Evolutionary conservation across 768 basidiomycete genomes (phyloP).

Genomic region (Tephrocybe sp.): DNA sequence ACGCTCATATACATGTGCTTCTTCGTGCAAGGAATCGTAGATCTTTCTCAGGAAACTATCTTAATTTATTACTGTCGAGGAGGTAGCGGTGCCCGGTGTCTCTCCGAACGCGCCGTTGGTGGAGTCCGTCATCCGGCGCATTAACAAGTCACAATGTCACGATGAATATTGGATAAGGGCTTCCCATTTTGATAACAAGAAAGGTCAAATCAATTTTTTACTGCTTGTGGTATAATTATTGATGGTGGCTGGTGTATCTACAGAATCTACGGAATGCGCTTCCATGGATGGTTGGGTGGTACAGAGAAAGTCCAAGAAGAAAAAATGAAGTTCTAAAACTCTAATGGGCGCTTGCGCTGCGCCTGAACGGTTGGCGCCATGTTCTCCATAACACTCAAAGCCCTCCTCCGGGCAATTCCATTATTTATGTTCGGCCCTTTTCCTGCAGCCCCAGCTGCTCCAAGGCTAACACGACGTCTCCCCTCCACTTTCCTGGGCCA

Average conservation of each 20-base stretch:
- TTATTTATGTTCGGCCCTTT: background rate
- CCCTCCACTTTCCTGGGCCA: conserved; percentile 7
- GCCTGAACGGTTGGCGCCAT: background rate
- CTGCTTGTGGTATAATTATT: conserved; percentile 5
- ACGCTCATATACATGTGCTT: background rate
- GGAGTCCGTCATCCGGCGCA: conserved; percentile 1
- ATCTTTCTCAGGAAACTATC: conserved; percentile 4
- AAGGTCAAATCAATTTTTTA: background rate
- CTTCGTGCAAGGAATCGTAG: background rate
- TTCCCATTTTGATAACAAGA: background rate
- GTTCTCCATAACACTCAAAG: conserved; percentile 18
- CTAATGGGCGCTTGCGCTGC: conserved; percentile 19
- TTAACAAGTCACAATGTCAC: conserved; percentile 12
- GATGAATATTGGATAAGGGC: background rate
- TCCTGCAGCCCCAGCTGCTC: conserved; percentile 4
- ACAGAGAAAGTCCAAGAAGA: background rate
- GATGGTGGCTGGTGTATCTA: conserved; percentile 1
- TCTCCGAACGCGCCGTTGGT: conserved; percentile 7
- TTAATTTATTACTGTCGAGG: conserved; percentile 4
- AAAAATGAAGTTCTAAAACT: conserved; percentile 1
- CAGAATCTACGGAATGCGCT: background rate
- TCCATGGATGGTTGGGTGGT: background rate
- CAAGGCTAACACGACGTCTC: conserved; percentile 19
- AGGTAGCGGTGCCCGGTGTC: conserved; percentile 19
- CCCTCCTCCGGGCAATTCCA: conserved; percentile 12